Conservation (phyloP, 1,284 basidiomycete species). For the Hemileia vastatrix region DNA sequence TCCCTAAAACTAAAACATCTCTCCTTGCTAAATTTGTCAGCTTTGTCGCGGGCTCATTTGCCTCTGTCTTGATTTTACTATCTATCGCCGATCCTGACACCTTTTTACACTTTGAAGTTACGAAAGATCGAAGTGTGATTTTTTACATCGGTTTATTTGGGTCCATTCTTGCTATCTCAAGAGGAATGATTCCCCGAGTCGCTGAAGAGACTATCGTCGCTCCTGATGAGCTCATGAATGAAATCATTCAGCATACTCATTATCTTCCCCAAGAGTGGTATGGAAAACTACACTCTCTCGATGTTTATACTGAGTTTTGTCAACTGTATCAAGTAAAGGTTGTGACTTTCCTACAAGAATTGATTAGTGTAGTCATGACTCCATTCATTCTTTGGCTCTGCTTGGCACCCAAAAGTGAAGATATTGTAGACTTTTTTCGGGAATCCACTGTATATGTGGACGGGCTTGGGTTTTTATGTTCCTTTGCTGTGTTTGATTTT, state of each 20-base stretch:
- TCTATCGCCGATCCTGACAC: slow-evolving; percentile 71
- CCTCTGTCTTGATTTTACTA: slow-evolving; percentile 80
- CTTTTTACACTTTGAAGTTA: slow-evolving; percentile 88
- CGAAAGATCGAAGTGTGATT: slow-evolving; percentile 76
- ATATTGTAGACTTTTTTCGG: slow-evolving; percentile 85
- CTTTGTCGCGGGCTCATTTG: slow-evolving; percentile 91
- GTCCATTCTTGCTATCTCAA: slow-evolving; percentile 70
- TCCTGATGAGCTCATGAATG: slow-evolving; percentile 78
- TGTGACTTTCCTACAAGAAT: slow-evolving; percentile 72
- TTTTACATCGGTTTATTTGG: slow-evolving; percentile 88
- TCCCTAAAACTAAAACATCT: slow-evolving; percentile 85
- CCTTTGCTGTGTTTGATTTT: slow-evolving; percentile 98
- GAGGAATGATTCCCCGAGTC: slow-evolving; percentile 73
- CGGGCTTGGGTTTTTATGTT: slow-evolving; percentile 90
- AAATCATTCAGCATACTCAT: slow-evolving; percentile 85
- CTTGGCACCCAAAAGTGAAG: slow-evolving; percentile 49
- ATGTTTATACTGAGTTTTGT: slow-evolving; percentile 74
- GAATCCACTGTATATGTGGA: slow-evolving; percentile 96
- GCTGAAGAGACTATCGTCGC: slow-evolving; percentile 78
- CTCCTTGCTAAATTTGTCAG: slow-evolving; percentile 70
- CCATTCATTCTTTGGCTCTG: slow-evolving; percentile 90
- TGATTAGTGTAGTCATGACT: slow-evolving; percentile 81
- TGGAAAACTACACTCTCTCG: slow-evolving; percentile 74
- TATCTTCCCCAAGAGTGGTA: slow-evolving; percentile 91
- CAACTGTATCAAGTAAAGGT: slow-evolving; percentile 81